Evolutionary conservation across 2,329 filamentous ascomycete genomes (phyloP), one percentile per base, ranked within the genome.

Genomic region (Alternaria gaisen): DNA sequence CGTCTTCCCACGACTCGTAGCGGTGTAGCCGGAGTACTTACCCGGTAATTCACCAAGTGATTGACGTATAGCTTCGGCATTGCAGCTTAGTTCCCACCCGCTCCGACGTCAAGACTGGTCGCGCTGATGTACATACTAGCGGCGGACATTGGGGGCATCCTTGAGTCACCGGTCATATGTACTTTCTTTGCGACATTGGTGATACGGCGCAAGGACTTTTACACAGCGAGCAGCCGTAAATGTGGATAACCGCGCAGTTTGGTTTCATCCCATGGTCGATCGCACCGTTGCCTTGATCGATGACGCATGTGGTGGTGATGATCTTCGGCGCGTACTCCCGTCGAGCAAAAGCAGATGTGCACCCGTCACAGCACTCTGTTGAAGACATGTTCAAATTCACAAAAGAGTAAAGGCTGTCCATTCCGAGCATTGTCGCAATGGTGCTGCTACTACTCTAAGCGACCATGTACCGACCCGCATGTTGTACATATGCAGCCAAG

Each of bases 401-500:
- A n/a, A n/a, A n/a, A 47, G n/a, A 32, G 4, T 20, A 47, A 18
- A n/a, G 5, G 12, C 16, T 36, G 26, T 53, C 40, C 28, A 44
- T 40, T 58, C 30, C 26, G 18, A 22, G 34, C 34, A 24, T 47
- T 34, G 24, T 24, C 24, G 24, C 24, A 24, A n/a, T 40, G 32
- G 11, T 34, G 34, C 42, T n/a, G 41, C 51, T 32, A 46, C 58
- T 47, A 26, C 36, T 20, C 34, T 58, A 50, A 46, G 51, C 60
- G 60, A 56, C 44, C 10, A 30, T 30, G 28, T 53, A 54, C 41
- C 54, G 48, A 50, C 44, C 59, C 56, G 59, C 61, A 66, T 60
- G 56, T 56, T 59, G 53, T 66, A 66, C 63, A 64, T 66, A 66
- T 67, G 56, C 63, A 68, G 63, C 63, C 56, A 68, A 63, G 61